Evolutionary conservation across 257 asterid species (phyloP).

Genomic region (Nicotiana noctiflora): DNA sequence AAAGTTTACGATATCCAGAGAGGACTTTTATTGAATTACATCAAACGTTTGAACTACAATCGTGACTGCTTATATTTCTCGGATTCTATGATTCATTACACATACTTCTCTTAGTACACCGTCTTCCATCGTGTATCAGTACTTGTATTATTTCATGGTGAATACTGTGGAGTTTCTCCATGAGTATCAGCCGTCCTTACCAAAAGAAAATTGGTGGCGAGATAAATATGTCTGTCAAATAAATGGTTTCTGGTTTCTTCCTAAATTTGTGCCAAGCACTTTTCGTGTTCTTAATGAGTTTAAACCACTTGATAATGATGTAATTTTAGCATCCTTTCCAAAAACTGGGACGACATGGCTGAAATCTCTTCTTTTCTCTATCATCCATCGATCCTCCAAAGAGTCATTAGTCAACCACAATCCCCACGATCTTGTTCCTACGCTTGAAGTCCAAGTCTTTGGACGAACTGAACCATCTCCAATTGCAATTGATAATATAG

Average conservation of each 20-base stretch:
- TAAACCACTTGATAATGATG: constrained; percentile 5
- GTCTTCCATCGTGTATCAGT: not conserved
- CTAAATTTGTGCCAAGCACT: not conserved
- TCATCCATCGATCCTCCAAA: not conserved
- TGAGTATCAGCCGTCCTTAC: not conserved
- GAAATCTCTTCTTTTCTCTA: constrained; percentile 4
- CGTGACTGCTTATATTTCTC: not conserved
- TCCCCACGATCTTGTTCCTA: no score
- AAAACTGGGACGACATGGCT: constrained; percentile 18
- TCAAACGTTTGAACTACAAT: not conserved
- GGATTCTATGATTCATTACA: not conserved
- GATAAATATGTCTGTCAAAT: not conserved
- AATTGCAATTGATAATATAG: not conserved
- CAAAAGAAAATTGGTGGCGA: not conserved
- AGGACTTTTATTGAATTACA: not conserved
- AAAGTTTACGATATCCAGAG: not conserved
- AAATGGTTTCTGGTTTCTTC: constrained; percentile 3
- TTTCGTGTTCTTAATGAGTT: constrained; percentile 1
- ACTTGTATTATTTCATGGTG: not conserved
- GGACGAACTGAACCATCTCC: not conserved
- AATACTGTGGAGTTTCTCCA: not conserved
- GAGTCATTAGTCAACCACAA: not conserved
- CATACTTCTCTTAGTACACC: not conserved
- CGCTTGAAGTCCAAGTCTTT: no score
- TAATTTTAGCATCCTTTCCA: not conserved